Percentiles rank a stretch among this genome's conserved stretches.
Evolutionary conservation across 2,329 filamentous ascomycete species (phyloP).

Genomic region (Trichoderma semiorbis): DNA sequence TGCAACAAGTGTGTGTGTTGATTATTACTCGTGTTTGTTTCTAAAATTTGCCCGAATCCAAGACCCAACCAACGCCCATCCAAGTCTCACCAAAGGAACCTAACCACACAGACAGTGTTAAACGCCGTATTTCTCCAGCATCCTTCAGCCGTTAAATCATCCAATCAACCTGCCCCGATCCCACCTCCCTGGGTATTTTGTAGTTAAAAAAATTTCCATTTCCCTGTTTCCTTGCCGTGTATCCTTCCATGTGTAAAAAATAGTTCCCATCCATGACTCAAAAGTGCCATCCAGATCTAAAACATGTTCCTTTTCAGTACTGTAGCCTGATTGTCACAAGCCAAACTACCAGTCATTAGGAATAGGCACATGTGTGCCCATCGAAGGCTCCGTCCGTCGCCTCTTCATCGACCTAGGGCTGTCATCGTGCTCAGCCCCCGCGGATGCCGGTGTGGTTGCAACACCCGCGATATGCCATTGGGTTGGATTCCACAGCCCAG

Average conservation of each 20-base stretch:
- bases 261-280: neutral
- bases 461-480: conserved; percentile 33
- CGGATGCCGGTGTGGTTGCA: conserved; percentile 25
- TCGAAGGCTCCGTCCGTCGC: conserved; percentile 27
- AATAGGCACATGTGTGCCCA: conserved; percentile 33
- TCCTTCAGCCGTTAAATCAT: neutral
- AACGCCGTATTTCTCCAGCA: conserved; percentile 2
- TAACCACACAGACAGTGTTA: neutral
- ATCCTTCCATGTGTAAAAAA: neutral
- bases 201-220: neutral
- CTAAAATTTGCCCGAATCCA: neutral
- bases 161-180: neutral
- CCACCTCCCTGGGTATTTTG: neutral
- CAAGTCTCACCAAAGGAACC: neutral
- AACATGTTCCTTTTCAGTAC: neutral
- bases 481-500: conserved; percentile 35
- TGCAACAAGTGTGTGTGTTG: neutral
- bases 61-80: neutral
- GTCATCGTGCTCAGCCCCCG: conserved; percentile 29
- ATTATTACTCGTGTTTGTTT: conserved; percentile 15
- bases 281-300: neutral
- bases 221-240: neutral
- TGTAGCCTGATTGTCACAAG: neutral
- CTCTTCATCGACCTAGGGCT: conserved; percentile 39
- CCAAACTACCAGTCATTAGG: conserved; percentile 31